Evolutionary conservation across 805 yeast genomes (phyloP), one percentile per base, ranked within the genome.

Genomic region (Starmerella kuoi): DNA sequence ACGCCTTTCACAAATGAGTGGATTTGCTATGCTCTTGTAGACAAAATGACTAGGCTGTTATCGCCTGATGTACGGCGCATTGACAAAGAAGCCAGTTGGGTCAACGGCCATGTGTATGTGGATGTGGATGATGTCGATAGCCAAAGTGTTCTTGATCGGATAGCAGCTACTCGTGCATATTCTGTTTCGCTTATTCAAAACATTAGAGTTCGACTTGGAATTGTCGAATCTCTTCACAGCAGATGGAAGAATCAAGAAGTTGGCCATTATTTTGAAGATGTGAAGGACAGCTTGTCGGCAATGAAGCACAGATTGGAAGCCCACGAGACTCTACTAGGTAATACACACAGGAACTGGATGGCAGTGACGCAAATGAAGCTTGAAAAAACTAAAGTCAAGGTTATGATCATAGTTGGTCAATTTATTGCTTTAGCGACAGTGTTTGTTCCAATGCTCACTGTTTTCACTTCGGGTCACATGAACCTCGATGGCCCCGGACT

Each of bases 321-420:
- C 5, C 38, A 40, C 18, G 43, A 40, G 15, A 20, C 21, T 19
- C 35, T 34, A 3, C 38, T 40, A 3, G 39, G 39, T 8, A 35
- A 40, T 20, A 40, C 38, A 9, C 43, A 40, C 38, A 27, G 43
- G 11, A 40, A 40, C 17, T 40, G 43, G 43, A 40, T 40, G 43
- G 43, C 43, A 7, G 43, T 40, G 6, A 40, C 43, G 11, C 43
- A 40, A 25, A 40, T 40, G 43, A 40, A 34, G n/a, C 27, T 22
- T 4, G 43, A 40, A 24, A 34, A 35, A 32, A 40, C 38, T 8
- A 40, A 40, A 17, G n/a, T 31, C 27, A 33, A 34, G 35, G 24
- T 40, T 2, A 35, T 40, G 4, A 38, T 23, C 2, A 38, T 40
- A 2, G 34, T 40, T 9, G 43, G 38, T 1, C 32, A 31, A 30